Percentiles rank a stretch among this genome's conserved stretches.
Conservation (phyloP, 2,329 filamentous ascomycete species). For the Fusarium chaquense region DNA sequence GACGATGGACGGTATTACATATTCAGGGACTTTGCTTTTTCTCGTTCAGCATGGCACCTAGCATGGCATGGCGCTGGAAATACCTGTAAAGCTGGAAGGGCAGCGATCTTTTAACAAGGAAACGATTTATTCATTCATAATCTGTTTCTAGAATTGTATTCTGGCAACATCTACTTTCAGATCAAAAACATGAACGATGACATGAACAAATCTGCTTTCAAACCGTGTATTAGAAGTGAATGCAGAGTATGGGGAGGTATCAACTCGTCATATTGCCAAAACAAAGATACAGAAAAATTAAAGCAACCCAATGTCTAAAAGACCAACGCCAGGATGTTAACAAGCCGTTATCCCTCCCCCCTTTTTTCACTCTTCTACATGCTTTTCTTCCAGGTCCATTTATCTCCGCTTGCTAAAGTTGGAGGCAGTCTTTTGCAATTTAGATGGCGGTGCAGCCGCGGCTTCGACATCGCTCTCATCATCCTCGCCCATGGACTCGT, state of each 20-base stretch:
- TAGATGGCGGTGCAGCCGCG: conserved; percentile 58
- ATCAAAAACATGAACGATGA: conserved; percentile 16
- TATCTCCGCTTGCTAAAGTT: conserved; percentile 42
- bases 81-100: conserved; percentile 25
- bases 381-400: conserved; percentile 20
- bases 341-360: conserved; percentile 25
- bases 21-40: conserved; percentile 21
- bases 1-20: neutral
- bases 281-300: conserved; percentile 45
- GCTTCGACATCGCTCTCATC: conserved; percentile 64
- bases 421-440: conserved; percentile 51
- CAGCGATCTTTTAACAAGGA: conserved; percentile 23
- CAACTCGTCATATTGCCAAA: conserved; percentile 48
- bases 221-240: neutral
- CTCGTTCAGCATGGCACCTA: conserved; percentile 38
- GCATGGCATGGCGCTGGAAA: conserved; percentile 47
- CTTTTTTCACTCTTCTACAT: conserved; percentile 26
- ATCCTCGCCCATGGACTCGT: conserved; percentile 67
- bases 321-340: conserved; percentile 47
- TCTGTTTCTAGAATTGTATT: conserved; percentile 6
- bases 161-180: conserved; percentile 12
- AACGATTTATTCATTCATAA: conserved; percentile 29
- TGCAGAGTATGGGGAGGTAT: conserved; percentile 40
- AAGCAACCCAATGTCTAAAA: conserved; percentile 45
- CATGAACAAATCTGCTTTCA: conserved; percentile 14